Evolutionary conservation across 2,329 filamentous ascomycete genomes (phyloP).

Genomic region (Calonectria hongkongensis): DNA sequence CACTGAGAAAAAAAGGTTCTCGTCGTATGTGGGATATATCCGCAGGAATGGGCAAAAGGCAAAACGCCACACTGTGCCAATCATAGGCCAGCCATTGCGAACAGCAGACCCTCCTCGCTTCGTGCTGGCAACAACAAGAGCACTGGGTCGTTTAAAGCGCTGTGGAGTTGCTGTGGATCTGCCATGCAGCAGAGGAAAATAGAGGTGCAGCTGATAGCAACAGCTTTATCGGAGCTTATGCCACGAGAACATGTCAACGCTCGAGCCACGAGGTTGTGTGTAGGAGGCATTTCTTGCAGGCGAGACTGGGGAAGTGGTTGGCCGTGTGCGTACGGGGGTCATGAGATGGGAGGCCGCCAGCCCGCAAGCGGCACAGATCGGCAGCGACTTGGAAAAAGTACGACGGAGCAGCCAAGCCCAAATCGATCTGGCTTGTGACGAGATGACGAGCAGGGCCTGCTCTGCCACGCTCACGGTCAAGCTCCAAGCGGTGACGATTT

Average conservation of each 20-base stretch:
- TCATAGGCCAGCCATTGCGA: background rate
- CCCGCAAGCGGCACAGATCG: constrained; percentile 19
- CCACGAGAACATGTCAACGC: constrained; percentile 7
- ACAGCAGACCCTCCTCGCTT: constrained; percentile 8
- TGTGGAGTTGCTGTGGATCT: constrained; percentile 13
- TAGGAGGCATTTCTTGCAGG: constrained; percentile 19
- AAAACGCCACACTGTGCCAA: constrained; percentile 25
- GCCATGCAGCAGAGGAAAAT: background rate
- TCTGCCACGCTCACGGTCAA: constrained; percentile 14
- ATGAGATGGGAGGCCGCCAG: constrained; percentile 40
- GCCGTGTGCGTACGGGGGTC: background rate
- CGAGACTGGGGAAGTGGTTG: constrained; percentile 3
- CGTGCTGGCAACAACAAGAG: no score
- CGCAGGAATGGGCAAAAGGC: constrained; percentile 16
- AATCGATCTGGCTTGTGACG: constrained; percentile 31
- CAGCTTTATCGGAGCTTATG: constrained; percentile 15
- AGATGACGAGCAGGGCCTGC: constrained; percentile 14
- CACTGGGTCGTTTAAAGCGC: background rate
- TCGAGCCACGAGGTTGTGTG: constrained; percentile 13
- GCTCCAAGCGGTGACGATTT: constrained; percentile 25
- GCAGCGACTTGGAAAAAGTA: constrained; percentile 10
- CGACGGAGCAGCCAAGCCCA: constrained; percentile 25
- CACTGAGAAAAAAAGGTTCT: background rate
- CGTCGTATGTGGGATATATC: background rate
- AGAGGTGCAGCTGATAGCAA: background rate